phyloP scores from a whole-genome alignment of 768 basidiomycete genomes.

The Candolleomyces aberdarensis region DNA sequence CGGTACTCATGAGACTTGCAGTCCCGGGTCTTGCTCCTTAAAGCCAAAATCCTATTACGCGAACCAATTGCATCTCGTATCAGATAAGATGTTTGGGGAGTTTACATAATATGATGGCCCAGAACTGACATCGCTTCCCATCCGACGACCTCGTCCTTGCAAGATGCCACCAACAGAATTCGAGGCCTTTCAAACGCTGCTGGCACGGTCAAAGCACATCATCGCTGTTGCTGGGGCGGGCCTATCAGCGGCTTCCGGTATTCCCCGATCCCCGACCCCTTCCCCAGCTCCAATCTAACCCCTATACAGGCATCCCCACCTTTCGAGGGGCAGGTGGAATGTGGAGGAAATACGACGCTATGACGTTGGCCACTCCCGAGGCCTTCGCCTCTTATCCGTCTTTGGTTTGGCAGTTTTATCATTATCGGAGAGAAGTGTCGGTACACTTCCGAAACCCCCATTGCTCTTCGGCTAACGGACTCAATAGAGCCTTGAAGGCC shows the following conservation, averaged over 20 bases:
- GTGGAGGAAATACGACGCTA: constrained; percentile 50
- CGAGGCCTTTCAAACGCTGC: constrained; percentile 25
- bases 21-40: neutral
- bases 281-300: constrained; percentile 1
- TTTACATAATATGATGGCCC: constrained; percentile 11
- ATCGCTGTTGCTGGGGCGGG: constrained; percentile 52
- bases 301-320: constrained; percentile 37
- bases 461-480: constrained; percentile 10
- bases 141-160: neutral
- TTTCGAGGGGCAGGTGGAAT: constrained; percentile 51
- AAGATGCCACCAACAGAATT: constrained; percentile 20
- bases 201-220: constrained; percentile 29
- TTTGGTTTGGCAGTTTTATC: constrained; percentile 64
- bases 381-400: constrained; percentile 48
- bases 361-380: constrained; percentile 49
- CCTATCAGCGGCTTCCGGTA: constrained; percentile 63
- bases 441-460: constrained; percentile 10
- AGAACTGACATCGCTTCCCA: neutral
- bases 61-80: no score
- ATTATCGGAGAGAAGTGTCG: constrained; percentile 53
- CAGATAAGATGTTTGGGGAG: constrained; percentile 26
- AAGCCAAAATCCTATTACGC: neutral
- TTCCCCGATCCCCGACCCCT: constrained; percentile 10
- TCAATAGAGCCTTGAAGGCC: constrained; percentile 41
- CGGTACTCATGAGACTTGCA: constrained; percentile 3